Evolutionary conservation across 768 basidiomycete species (phyloP), one percentile per base, ranked within the genome.

Genomic region (Boletus rex-veris): DNA sequence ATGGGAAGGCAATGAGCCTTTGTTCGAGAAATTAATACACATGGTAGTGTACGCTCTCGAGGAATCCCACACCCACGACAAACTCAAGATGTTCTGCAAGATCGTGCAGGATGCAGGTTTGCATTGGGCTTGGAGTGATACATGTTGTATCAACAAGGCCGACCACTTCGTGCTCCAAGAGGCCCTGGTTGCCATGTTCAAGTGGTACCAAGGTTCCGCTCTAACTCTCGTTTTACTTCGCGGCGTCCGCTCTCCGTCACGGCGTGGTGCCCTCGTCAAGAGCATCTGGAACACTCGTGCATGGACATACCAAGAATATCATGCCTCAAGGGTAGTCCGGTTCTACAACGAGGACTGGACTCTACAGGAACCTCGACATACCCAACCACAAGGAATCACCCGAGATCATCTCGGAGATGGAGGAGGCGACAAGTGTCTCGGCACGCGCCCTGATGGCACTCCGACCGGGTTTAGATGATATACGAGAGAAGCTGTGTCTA

Each of bases 81-180:
- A 48, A 35, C 26, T 48, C 15, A 26, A 48, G 15, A 48, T 28
- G 46, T 48, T 48, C 36, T 48, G 46, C 46, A 48, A 48, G 19
- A 48, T 48, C 14, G 47, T 30, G 3, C 47, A 14, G 10, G 47
- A 39, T 18, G 26, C 12, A 8, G 47, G 47, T 5, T 19, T 48
- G 3, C n/a, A 39, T n/a, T 48, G 47, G 47, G 47, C 47, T 18
- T 48, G 47, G 47, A 48, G 47, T 10, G 47, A 48, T 19, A 48
- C 47, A 10, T 48, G 47, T 19, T 48, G 47, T 9, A 48, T 48
- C 37, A 48, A 48, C 37, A 26, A 39, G 16, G 12, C 26, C 4
- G 38, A 48, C 7, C 47, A 38, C 4, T 3, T 14, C 12, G 38
- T 30, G 24, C 37, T 39, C n/a, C 37, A 48, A 30, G 47, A 48